Evolutionary conservation across 805 yeast species (phyloP).

Genomic region (Starmera amethionina): DNA sequence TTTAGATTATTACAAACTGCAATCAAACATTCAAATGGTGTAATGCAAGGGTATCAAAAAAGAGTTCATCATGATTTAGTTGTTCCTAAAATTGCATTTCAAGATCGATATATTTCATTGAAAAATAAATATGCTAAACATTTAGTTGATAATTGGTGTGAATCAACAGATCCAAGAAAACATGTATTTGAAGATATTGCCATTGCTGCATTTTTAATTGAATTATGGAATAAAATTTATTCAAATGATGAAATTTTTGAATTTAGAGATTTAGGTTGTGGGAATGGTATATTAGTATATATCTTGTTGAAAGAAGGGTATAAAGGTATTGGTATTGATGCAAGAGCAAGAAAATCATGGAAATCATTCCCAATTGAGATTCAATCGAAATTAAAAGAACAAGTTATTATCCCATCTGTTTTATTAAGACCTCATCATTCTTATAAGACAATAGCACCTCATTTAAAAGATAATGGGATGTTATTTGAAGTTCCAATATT

Average conservation of each 20-base stretch:
- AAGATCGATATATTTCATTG: conserved; percentile 67
- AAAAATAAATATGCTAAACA: conserved; percentile 74
- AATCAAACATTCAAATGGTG: conserved; percentile 75
- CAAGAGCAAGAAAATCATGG: conserved; percentile 87
- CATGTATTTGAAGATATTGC: conserved; percentile 96
- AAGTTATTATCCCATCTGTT: conserved; percentile 73
- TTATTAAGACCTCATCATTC: conserved; percentile 64
- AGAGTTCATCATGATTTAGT: conserved; percentile 83
- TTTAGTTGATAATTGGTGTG: conserved; percentile 81
- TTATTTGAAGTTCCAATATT: conserved; percentile 36
- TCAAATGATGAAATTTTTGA: conserved; percentile 31
- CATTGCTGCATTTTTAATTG: conserved; percentile 88
- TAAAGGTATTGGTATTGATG: conserved; percentile 80
- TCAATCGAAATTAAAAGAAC: conserved; percentile 52
- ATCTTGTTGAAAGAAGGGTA: conserved; percentile 73
- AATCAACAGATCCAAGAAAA: conserved; percentile 87
- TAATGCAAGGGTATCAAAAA: conserved; percentile 74
- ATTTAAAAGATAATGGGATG: conserved; percentile 50
- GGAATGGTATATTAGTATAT: conserved; percentile 81
- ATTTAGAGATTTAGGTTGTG: conserved; percentile 90
- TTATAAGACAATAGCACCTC: conserved; percentile 40
- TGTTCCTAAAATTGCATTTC: conserved; percentile 75
- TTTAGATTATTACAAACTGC: conserved; percentile 72
- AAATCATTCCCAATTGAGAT: conserved; percentile 56
- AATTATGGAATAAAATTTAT: conserved; percentile 61